Base-by-base conservation (phyloP, 23 red algal species). In the Gracilaria domingensis region DNA sequence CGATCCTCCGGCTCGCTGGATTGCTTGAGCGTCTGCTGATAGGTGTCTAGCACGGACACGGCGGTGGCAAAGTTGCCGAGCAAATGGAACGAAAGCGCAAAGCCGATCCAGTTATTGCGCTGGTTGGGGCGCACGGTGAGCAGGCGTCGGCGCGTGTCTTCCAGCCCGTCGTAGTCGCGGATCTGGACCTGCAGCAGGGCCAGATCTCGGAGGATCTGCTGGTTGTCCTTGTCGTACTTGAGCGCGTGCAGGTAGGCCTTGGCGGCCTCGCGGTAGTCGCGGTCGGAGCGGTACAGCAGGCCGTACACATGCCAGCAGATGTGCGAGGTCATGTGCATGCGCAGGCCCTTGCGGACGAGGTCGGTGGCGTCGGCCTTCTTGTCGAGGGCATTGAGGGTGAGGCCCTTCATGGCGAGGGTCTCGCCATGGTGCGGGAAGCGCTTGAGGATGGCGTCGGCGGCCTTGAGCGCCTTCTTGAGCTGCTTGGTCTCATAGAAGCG, bases 251-350 rank as follows among this genome's bases (percentile, higher is more conserved):
- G 67, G 80, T 99, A 99, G 33, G 97, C 93, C 75, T 93, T 94
- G 18, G 94, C 81, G 32, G 97, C 97, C 59, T 96, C 94, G 25
- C 85, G 67, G 72, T 96, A 99, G 29, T 96, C 94, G 49, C 87
- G 97, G 78, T 96, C 94, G 26, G 89, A 90, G n/a, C 97, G 73
- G 79, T 99, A 95, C 8, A 99, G 57, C 56, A 99, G 82, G 11
- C 94, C 97, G 75, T 93, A 95, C 5, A 99, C 94, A 55, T 96
- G 97, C 97, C 97, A 99, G 74, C 93, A 95, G 12, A 96, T 90
- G 50, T 96, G 93, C 16, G 94, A 96, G 59, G 86, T 84, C 86
- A 99, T 76, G 66, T 96, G 51, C 67, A 91, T 60, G 34, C 90
- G 84, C 8, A 99, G 72, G 51, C 94, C 97, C 32, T 73, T 91